Base-by-base conservation (phyloP, 805 yeast genomes). In the Zygosaccharomyces bailii region DNA sequence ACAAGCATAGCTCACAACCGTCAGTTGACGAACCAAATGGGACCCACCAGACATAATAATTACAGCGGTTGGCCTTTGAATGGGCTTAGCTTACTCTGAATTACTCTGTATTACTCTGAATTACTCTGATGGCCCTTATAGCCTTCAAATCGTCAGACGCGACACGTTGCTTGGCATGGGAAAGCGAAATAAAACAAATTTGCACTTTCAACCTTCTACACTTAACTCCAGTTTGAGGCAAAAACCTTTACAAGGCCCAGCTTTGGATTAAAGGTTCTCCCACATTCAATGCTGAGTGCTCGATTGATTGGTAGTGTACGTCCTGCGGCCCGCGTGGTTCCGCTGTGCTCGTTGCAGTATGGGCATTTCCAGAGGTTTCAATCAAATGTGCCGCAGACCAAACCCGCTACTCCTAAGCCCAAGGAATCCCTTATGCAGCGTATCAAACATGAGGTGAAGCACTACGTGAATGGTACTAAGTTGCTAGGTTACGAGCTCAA, bases 391-490 rank as follows among this genome's bases (percentile, higher is more conserved):
- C 32, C 29, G 10, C 23, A 8, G 30, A 31, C 36, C 5, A 37
- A 35, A 20, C 30, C 43, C 4, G 24, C 47, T 10, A n/a, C 42
- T 11, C 33, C 47, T 5, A 51, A 53, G 34, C 40, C 50, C 13
- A 63, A 68, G 40, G 84, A 85, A 58, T 32, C 40, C 7, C 40
- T 37, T 16, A 23, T 24, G 25, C 40, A 37, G 32, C 27, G 80
- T 61, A 81, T 91, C 46, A 91, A 89, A 63, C 91, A 86, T 59
- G 97, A 86, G 65, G 87, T 84, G 4, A 78, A 79, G 40, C 99
- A 91, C 66, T 90, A 89, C 66, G 87, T 96, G 96, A 86, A 82
- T 59, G 99, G 99, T 43, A 90, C 99, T 16, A 91, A 90, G 68
- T 76, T 93, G 44, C 71, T 91, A 36, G 98, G 98, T 2, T 79